Percentiles rank a stretch among this genome's conserved stretches.
These are phyloP conservation scores for Thermomyces lanuginosus DNA, from an alignment of 2,329 filamentous ascomycete species.

Conservation along the genomic window DNA sequence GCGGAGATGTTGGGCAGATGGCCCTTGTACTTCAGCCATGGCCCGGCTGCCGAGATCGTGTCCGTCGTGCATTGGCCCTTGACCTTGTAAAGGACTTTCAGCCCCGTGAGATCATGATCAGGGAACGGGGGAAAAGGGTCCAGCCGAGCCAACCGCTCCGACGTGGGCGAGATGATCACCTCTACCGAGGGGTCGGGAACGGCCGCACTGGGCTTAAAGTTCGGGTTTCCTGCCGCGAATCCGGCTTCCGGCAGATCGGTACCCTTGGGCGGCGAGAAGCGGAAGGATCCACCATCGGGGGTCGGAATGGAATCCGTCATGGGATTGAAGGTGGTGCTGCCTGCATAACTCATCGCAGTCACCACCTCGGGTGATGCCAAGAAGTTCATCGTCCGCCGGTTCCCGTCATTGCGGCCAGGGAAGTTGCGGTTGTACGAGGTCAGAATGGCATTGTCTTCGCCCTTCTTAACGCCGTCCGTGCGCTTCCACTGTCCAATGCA, in stretches of 20 bases:
- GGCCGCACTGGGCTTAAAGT: conserved; percentile 56
- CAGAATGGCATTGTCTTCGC: conserved; percentile 81
- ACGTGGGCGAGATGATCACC: conserved; percentile 72
- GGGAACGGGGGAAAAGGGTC: conserved; percentile 85
- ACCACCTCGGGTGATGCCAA: conserved; percentile 92
- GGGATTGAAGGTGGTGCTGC: conserved; percentile 88
- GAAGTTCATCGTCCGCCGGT: conserved; percentile 96
- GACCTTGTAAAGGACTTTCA: conserved; percentile 88
- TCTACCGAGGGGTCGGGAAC: conserved; percentile 52
- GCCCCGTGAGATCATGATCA: conserved; percentile 50
- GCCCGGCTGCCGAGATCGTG: conserved; percentile 90
- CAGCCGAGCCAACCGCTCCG: conserved; percentile 73
- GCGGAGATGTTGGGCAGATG: conserved; percentile 94
- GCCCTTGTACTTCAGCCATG: conserved; percentile 98
- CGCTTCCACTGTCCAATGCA: conserved; percentile 94
- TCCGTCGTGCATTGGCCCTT: conserved; percentile 97
- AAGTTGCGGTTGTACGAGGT: conserved; percentile 99
- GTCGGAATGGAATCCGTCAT: conserved; percentile 72
- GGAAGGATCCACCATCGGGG: conserved; percentile 65
- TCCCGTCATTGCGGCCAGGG: conserved; percentile 89
- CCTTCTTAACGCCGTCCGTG: conserved; percentile 69
- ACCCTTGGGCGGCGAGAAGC: conserved; percentile 59
- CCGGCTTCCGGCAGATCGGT: conserved; percentile 49
- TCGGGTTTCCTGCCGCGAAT: conserved; percentile 63
- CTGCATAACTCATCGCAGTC: conserved; percentile 87